Evolutionary conservation across 2,329 filamentous ascomycete species (phyloP).

Genomic region (Herpotrichia juniperi): DNA sequence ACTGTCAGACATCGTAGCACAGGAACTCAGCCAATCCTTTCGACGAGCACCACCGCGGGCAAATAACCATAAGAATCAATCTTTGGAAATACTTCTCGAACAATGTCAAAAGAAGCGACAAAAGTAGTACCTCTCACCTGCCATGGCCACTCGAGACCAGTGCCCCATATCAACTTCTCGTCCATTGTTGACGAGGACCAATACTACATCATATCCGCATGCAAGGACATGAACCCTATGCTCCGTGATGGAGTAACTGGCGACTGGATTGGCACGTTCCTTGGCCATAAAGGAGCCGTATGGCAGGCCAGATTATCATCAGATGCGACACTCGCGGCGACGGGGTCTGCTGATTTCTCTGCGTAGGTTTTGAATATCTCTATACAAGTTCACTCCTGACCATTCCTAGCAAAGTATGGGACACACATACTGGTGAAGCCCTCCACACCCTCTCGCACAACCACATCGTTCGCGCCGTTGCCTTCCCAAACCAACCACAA

Average conservation of each 20-base stretch:
- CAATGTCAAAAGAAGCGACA: slow-evolving; percentile 42
- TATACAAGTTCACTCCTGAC: slow-evolving; percentile 31
- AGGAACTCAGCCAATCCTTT: background rate
- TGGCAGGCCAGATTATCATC: slow-evolving; percentile 93
- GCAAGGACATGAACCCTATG: slow-evolving; percentile 94
- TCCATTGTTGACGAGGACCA: slow-evolving; percentile 79
- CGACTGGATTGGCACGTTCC: slow-evolving; percentile 30
- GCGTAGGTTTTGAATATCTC: slow-evolving; percentile 63
- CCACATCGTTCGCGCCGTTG: slow-evolving; percentile 93
- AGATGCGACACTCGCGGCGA: slow-evolving; percentile 86
- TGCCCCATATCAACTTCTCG: slow-evolving; percentile 91
- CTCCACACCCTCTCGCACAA: slow-evolving; percentile 87
- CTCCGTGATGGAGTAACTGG: slow-evolving; percentile 94
- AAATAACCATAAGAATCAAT: background rate
- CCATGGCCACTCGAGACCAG: slow-evolving; percentile 90
- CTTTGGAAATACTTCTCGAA: background rate
- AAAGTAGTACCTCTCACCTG: slow-evolving; percentile 87
- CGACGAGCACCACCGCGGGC: background rate
- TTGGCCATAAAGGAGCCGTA: slow-evolving; percentile 60
- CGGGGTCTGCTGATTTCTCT: slow-evolving; percentile 94
- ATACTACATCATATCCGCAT: slow-evolving; percentile 92
- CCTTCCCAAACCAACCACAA: slow-evolving; percentile 76
- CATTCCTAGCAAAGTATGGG: slow-evolving; percentile 82
- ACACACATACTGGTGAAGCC: slow-evolving; percentile 91
- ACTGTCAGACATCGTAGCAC: background rate